Evolutionary conservation across 2,329 filamentous ascomycete species (phyloP).

Genomic region (Knoxdaviesia proteae): DNA sequence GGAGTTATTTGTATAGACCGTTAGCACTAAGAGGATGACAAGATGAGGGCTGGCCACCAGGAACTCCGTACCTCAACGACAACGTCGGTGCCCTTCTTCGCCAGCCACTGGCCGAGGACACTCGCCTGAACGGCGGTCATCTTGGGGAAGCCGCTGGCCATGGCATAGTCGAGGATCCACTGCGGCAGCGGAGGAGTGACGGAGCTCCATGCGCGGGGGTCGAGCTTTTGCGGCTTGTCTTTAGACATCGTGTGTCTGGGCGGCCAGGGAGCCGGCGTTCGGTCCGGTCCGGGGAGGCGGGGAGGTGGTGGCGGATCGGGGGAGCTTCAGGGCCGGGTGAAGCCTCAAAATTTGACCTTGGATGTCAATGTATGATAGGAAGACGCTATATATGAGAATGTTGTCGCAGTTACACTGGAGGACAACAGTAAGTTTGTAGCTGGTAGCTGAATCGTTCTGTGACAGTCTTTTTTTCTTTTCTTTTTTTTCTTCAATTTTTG

Average conservation of each 20-base stretch:
- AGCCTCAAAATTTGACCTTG: too few relatives aligned
- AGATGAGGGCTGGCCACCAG: background rate
- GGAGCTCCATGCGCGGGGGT: slow-evolving; percentile 23
- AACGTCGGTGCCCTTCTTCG: slow-evolving; percentile 56
- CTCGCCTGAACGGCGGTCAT: slow-evolving; percentile 94
- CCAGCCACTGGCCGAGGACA: slow-evolving; percentile 70
- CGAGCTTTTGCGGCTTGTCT: slow-evolving; percentile 17
- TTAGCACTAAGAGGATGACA: slow-evolving; percentile 3
- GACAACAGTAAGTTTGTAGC: too few relatives aligned
- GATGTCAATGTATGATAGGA: too few relatives aligned
- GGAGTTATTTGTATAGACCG: slow-evolving; percentile 1
- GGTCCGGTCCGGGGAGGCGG: too few relatives aligned
- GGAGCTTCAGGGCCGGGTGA: too few relatives aligned
- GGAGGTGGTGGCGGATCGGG: too few relatives aligned
- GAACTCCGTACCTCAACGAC: slow-evolving; percentile 48
- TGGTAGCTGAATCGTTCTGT: too few relatives aligned
- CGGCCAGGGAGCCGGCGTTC: too few relatives aligned
- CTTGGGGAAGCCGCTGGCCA: slow-evolving; percentile 64
- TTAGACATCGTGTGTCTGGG: slow-evolving; percentile 3
- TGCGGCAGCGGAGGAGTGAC: slow-evolving; percentile 18
- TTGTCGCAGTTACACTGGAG: too few relatives aligned
- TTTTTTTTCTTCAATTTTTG: too few relatives aligned
- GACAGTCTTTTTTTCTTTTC: too few relatives aligned
- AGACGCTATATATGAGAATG: too few relatives aligned
- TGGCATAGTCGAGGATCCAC: slow-evolving; percentile 74